Percentiles rank a stretch among this genome's conserved stretches.
phyloP scores from a whole-genome alignment of 495 filamentous ascomycete genomes.

The Sporormia fimetaria region DNA sequence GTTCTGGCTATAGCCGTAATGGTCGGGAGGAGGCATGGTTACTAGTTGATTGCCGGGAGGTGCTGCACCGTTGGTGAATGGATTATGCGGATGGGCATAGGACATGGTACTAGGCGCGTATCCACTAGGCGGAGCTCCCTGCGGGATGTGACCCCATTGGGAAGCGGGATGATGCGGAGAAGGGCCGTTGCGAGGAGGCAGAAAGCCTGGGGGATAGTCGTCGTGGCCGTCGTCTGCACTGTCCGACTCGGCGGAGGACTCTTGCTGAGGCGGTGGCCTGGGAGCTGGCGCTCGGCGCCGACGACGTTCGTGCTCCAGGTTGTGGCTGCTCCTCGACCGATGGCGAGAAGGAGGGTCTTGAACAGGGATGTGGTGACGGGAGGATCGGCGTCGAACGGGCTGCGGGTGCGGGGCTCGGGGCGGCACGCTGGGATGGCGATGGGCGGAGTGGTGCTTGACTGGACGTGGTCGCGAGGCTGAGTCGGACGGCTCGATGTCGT shows the following conservation, averaged over 20 bases:
- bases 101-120: constrained; percentile 29
- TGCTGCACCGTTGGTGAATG: constrained; percentile 12
- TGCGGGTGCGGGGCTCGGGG: constrained; percentile 24
- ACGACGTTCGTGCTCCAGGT: constrained; percentile 17
- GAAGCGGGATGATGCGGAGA: constrained; percentile 23
- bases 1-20: constrained; percentile 28
- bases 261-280: constrained; percentile 1
- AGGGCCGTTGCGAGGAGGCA: constrained; percentile 20
- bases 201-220: constrained; percentile 30
- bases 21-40: constrained; percentile 26
- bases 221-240: constrained; percentile 31
- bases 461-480: constrained; percentile 31
- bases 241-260: constrained; percentile 23
- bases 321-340: constrained; percentile 19
- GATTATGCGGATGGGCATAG: constrained; percentile 16
- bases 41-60: constrained; percentile 23
- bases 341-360: constrained; percentile 17
- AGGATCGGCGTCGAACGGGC: constrained; percentile 25
- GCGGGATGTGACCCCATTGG: constrained; percentile 22
- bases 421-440: constrained; percentile 13
- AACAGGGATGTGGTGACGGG: constrained; percentile 18
- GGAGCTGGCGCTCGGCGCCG: constrained; percentile 18
- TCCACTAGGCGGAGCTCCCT: constrained; percentile 24
- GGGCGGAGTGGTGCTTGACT: constrained; percentile 13
- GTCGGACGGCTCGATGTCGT: constrained; percentile 34